Base-by-base conservation (phyloP, 352 stramenopile species). In the Phytophthora quininea region DNA sequence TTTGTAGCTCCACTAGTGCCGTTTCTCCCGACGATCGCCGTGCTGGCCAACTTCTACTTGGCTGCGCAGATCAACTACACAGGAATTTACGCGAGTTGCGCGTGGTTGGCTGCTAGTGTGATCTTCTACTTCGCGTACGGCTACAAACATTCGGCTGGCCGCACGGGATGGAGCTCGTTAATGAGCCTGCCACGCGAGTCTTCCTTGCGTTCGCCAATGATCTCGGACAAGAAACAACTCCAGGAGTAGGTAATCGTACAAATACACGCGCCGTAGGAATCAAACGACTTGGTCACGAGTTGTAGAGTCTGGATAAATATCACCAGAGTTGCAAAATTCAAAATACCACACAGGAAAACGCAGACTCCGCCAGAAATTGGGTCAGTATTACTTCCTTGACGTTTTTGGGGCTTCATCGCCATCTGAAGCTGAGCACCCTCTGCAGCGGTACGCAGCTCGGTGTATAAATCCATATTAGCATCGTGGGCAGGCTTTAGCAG, bases 91-190 rank as follows among this genome's bases (percentile, higher is more conserved):
- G 71, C 77, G 31, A 79, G 75, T 33, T 74, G 74, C 19, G 67
- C 73, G 8, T 95, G 85, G 84, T 62, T 95, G 52, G 70, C 45
- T 12, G 78, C 73, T 4, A 86, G 71, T 10, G 76, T 90, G 6
- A 10, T 95, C 4, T 91, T 86, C 58, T 93, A 95, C 73, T 90
- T 92, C 42, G 68, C 76, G 10, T 95, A 95, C 62, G 86, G 86
- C 54, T 95, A 90, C 71, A 67, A 67, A 53, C 77, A 89, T 73
- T 83, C 80, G 27, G 80, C 80, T 3, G 83, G 82, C 33, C 84
- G 82, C 59, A 83, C 76, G 1, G 82, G 77, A 14, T 94, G 86
- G 86, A 80, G 71, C 51, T 58, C 73, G 35, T 58, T 91, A 46
- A 54, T 93, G 35, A 76, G 79, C 35, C 58, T 88, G 14, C 80